Conservation (phyloP, 2,329 filamentous ascomycete species). For the Alternaria burnsii region DNA sequence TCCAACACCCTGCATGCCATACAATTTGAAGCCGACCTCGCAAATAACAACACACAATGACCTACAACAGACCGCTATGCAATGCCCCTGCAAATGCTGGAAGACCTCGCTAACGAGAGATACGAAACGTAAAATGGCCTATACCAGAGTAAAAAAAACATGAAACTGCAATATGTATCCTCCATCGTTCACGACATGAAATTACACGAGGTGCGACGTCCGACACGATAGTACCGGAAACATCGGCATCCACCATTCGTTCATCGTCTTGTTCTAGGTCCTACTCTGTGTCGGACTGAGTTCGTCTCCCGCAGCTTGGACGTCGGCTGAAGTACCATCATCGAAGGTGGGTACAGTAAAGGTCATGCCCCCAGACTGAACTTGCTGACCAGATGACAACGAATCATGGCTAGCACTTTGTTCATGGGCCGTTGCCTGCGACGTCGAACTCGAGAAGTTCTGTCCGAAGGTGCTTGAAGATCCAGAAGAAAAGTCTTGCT, state of each 20-base stretch:
- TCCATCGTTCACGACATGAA: not conserved
- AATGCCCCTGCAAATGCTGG: constrained; percentile 29
- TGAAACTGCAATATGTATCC: not conserved
- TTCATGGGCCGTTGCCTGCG: not conserved
- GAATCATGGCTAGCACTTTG: not conserved
- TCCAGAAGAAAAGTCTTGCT: constrained; percentile 9
- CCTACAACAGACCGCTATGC: constrained; percentile 23
- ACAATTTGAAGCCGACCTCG: not conserved
- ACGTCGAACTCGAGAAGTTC: constrained; percentile 9
- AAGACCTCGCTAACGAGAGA: constrained; percentile 5
- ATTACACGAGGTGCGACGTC: not conserved
- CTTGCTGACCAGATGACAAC: constrained; percentile 11
- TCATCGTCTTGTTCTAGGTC: constrained; percentile 7
- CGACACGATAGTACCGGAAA: not conserved
- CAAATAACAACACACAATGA: not conserved
- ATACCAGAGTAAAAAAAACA: not conserved
- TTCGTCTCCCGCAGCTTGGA: constrained; percentile 6
- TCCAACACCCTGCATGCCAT: not conserved
- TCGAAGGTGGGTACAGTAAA: constrained; percentile 33
- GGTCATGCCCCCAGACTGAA: constrained; percentile 25
- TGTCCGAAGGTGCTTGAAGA: constrained; percentile 10
- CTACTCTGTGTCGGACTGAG: constrained; percentile 22
- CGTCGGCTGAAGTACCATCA: constrained; percentile 2
- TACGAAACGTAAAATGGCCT: not conserved
- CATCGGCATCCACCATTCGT: not conserved